Percentiles rank a stretch among this genome's conserved stretches.
phyloP scores from a whole-genome alignment of 2,329 filamentous ascomycete species.

The Botrytis medusae region DNA sequence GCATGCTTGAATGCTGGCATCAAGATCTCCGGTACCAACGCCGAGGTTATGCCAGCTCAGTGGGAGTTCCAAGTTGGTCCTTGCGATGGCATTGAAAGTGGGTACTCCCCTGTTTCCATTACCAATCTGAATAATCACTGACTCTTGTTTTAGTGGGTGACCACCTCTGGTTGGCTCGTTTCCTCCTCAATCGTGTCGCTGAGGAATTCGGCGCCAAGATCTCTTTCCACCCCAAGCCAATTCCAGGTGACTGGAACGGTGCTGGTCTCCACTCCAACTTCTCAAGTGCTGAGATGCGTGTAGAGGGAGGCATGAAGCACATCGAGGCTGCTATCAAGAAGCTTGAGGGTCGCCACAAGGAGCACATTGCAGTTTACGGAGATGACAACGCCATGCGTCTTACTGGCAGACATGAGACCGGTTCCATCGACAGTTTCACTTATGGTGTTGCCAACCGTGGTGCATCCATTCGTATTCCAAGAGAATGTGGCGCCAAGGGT shows the following conservation, averaged over 20 bases:
- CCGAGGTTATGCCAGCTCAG: constrained; percentile 96
- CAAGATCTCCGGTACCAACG: constrained; percentile 97
- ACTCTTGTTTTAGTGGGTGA: constrained; percentile 69
- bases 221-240: constrained; percentile 93
- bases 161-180: constrained; percentile 91
- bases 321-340: constrained; percentile 88
- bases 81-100: constrained; percentile 79
- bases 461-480: constrained; percentile 88
- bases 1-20: constrained; percentile 80
- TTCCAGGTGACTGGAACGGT: constrained; percentile 95
- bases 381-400: constrained; percentile 94
- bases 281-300: constrained; percentile 83
- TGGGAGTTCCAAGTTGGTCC: constrained; percentile 99
- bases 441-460: constrained; percentile 97
- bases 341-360: constrained; percentile 71
- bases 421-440: constrained; percentile 87
- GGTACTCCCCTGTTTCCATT: constrained; percentile 38
- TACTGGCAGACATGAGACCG: constrained; percentile 92
- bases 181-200: constrained; percentile 84
- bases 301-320: constrained; percentile 89
- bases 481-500: constrained; percentile 79
- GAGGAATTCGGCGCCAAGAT: constrained; percentile 98
- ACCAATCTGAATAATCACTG: constrained; percentile 27
- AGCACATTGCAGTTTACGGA: constrained; percentile 92
- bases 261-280: constrained; percentile 93